Evolutionary conservation across 768 basidiomycete genomes (phyloP).

Genomic region (Mycena amicta): DNA sequence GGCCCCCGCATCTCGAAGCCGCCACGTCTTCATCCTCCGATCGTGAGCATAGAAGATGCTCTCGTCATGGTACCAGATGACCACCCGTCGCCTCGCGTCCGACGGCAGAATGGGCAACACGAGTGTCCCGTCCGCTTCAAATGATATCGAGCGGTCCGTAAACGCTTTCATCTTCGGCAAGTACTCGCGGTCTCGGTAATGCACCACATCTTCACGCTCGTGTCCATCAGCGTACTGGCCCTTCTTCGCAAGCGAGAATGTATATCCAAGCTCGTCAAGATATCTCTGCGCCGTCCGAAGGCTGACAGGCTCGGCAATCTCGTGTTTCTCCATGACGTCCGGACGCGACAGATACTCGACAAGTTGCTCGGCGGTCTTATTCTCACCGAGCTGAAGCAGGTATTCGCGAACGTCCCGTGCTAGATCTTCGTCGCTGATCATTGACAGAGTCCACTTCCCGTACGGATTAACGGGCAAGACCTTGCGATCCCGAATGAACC

Average conservation of each 20-base stretch:
- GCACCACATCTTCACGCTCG: slow-evolving; percentile 37
- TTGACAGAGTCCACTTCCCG: slow-evolving; percentile 11
- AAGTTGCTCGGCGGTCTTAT: slow-evolving; percentile 6
- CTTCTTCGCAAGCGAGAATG: not conserved
- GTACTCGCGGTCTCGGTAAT: slow-evolving; percentile 31
- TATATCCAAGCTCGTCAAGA: not conserved
- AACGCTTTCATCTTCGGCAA: slow-evolving; percentile 21
- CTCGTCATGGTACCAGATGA: slow-evolving; percentile 44
- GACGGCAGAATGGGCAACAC: not conserved
- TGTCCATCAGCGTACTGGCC: slow-evolving; percentile 36
- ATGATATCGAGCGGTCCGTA: not conserved
- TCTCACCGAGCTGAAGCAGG: slow-evolving; percentile 13
- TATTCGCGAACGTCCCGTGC: not conserved
- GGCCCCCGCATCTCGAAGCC: slow-evolving; percentile 26
- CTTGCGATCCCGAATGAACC: slow-evolving; percentile 1
- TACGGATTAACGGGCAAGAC: slow-evolving; percentile 16
- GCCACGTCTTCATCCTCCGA: slow-evolving; percentile 29
- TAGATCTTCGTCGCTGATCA: slow-evolving; percentile 10
- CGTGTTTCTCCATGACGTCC: not conserved
- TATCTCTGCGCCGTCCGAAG: not conserved
- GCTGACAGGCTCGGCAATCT: not conserved
- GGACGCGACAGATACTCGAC: slow-evolving; percentile 11
- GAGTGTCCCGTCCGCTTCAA: not conserved
- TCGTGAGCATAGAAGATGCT: slow-evolving; percentile 44
- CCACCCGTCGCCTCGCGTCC: slow-evolving; percentile 14